A percentile compares a stretch with the other conserved stretches of the same genome.
phyloP scores from a whole-genome alignment of 2,329 filamentous ascomycete genomes.

The Clonostachys rosea region DNA sequence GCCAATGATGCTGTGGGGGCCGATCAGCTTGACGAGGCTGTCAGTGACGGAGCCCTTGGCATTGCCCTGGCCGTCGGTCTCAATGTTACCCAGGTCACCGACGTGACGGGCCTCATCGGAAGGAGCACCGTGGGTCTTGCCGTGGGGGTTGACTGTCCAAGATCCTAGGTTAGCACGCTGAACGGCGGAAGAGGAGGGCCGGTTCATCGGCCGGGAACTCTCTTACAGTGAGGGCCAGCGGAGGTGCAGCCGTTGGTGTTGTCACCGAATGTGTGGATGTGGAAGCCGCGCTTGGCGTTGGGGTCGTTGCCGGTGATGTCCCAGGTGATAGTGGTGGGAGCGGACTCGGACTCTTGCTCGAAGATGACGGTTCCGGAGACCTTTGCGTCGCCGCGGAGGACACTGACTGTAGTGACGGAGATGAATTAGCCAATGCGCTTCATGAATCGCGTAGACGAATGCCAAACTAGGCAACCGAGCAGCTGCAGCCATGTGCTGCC shows the following conservation, averaged over 20 bases:
- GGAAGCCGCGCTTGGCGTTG: slow-evolving; percentile 96
- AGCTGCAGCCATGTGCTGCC: neutral
- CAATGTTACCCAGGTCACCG: slow-evolving; percentile 95
- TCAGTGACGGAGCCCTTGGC: slow-evolving; percentile 76
- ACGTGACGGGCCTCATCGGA: slow-evolving; percentile 83
- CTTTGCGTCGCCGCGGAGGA: slow-evolving; percentile 97
- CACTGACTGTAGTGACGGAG: slow-evolving; percentile 63
- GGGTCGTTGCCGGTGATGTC: slow-evolving; percentile 88
- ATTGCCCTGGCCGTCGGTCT: slow-evolving; percentile 91
- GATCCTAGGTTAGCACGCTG: too few relatives aligned
- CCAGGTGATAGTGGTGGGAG: slow-evolving; percentile 84
- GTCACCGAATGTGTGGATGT: slow-evolving; percentile 98
- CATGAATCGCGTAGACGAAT: neutral
- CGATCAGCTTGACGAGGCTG: slow-evolving; percentile 90
- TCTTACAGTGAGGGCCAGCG: slow-evolving; percentile 93
- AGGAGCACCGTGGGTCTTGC: slow-evolving; percentile 89
- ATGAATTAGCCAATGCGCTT: slow-evolving; percentile 1
- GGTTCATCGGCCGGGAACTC: neutral
- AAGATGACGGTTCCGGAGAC: slow-evolving; percentile 91
- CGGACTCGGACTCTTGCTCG: slow-evolving; percentile 81
- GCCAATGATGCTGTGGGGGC: slow-evolving; percentile 89
- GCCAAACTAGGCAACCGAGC: neutral
- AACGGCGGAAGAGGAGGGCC: neutral
- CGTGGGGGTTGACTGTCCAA: slow-evolving; percentile 81
- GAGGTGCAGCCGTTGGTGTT: slow-evolving; percentile 99